Conservation (phyloP, 1,284 basidiomycete species). For the Sphaerobolus stellatus region DNA sequence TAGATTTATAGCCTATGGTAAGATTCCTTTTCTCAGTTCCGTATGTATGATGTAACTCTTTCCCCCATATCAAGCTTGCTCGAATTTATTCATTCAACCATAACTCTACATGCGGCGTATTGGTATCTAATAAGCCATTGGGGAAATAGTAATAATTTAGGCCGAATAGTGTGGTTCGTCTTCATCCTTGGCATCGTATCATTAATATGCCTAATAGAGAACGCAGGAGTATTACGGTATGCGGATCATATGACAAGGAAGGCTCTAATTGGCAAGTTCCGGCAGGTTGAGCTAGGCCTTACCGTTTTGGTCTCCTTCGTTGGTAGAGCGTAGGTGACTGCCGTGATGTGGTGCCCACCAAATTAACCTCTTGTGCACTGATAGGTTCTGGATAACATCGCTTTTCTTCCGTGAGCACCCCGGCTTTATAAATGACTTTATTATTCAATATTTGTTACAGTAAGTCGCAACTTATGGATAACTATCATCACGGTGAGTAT, state of each 20-base stretch:
- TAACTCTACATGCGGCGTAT: slow-evolving; percentile 1
- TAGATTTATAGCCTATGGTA: not conserved
- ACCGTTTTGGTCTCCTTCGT: not conserved
- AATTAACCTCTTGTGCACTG: too few species aligned
- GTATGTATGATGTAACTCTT: too few species aligned
- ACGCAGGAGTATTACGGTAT: too few species aligned
- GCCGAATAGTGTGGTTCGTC: not conserved
- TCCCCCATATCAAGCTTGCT: not conserved
- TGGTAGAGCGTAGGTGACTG: slow-evolving; percentile 2
- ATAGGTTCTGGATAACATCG: slow-evolving; percentile 2
- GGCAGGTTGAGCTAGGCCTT: not conserved
- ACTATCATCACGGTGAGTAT: not conserved
- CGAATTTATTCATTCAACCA: not conserved
- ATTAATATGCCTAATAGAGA: too few species aligned
- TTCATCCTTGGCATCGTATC: too few species aligned
- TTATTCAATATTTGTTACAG: not conserved
- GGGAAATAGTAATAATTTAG: not conserved
- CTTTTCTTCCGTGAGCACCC: not conserved
- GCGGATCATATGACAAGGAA: too few species aligned
- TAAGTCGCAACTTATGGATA: slow-evolving; percentile 1
- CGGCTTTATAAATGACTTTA: too few species aligned
- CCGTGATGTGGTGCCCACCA: not conserved
- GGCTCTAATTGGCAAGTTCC: not conserved
- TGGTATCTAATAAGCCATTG: slow-evolving; percentile 2
- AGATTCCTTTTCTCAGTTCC: not conserved